Evolutionary conservation across 805 yeast genomes (phyloP), one percentile per base, ranked within the genome.

Genomic region (Candida methanosorbosa): DNA sequence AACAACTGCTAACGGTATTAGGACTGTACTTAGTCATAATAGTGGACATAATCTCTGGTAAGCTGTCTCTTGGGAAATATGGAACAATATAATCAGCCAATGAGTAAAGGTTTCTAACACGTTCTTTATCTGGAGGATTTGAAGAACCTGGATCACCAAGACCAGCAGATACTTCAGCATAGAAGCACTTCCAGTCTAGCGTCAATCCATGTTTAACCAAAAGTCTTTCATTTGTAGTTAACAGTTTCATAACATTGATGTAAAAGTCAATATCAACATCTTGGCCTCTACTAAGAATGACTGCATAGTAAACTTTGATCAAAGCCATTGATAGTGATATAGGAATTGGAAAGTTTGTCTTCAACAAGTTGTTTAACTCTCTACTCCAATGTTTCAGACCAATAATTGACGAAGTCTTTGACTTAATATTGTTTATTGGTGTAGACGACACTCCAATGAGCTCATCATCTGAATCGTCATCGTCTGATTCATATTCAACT

Each of bases 301-400:
- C 64, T 14, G 81, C 73, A 48, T 76, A 87, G 51, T 75, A 88
- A 2, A 84, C 82, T 36, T 65, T 64, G 1, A 85, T 76, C 28
- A 90, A 64, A 1, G 72, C 61, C 17, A 76, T 66, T 35, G 87
- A 69, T 31, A 78, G 56, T 2, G 64, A 44, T 11, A 85, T 46
- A 0, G 98, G 97, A 61, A 90, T 68, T 34, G 81, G 81, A 47
- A 81, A 76, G 46, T 84, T 83, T 75, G 81, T 78, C 45, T 72
- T 72, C 35, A 86, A 54, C 72, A 95, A 81, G 27, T 81, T 78
- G 33, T 75, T 70, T 41, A 90, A 66, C 53, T 87, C 97, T 35
- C 81, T 78, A 0, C 96, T 81, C 95, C 96, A 88, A 38, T 81
- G 83, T 35, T 79, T 70, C 7, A 86, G 80, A 30, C 78, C 70